Evolutionary conservation across 257 asterid genomes (phyloP).

Genomic region (Solanum paucissectum): DNA sequence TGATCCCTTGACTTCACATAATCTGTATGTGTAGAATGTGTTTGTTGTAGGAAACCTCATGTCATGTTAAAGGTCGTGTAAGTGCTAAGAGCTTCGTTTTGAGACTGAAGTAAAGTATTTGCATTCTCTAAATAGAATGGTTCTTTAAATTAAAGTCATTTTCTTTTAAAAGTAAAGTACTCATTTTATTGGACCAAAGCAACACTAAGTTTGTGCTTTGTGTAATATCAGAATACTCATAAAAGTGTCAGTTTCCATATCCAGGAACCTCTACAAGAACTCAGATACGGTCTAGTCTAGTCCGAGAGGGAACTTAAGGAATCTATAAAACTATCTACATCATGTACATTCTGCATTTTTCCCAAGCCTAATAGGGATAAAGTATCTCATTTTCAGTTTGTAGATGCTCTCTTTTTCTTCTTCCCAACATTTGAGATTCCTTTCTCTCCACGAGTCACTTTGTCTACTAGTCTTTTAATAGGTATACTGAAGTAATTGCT

Average conservation of each 20-base stretch:
- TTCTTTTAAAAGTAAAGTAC: not conserved
- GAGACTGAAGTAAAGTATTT: not conserved
- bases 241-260: not conserved
- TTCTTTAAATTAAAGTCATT: not conserved
- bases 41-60: not conserved
- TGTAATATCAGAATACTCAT: not conserved
- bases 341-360: not conserved
- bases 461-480: not conserved
- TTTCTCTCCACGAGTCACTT: not conserved
- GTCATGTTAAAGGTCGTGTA: not conserved
- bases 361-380: not conserved
- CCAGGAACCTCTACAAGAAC: not conserved
- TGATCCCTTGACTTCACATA: not conserved
- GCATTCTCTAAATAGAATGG: not conserved
- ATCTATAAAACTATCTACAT: not conserved
- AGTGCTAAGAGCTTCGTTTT: not conserved
- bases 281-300: not conserved
- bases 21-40: not conserved
- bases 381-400: not conserved
- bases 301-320: not conserved
- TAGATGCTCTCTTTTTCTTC: not conserved
- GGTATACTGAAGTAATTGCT: not conserved
- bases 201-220: not conserved
- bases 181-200: not conserved
- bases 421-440: not conserved